Conservation (phyloP, 108 stramenopile genomes). For the Nitzschia sp. region DNA sequence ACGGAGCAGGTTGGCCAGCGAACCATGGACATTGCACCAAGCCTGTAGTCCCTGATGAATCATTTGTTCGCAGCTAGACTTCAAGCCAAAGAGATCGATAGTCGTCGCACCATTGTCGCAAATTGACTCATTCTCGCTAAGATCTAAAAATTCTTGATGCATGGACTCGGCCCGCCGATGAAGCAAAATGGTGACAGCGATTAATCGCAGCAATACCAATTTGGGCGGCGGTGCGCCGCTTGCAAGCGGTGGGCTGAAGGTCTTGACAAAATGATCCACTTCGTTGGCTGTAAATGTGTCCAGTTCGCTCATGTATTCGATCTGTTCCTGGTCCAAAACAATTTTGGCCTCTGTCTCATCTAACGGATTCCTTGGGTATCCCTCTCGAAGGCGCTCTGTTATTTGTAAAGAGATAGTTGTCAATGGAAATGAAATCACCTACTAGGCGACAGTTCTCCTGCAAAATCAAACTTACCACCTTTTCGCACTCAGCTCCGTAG, state of each 20-base stretch:
- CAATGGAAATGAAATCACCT: not conserved
- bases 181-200: not conserved
- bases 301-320: not conserved
- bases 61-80: not conserved
- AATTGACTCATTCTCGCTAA: slow-evolving; percentile 3
- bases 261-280: not conserved
- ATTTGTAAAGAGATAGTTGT: not conserved
- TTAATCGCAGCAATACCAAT: not conserved
- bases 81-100: not conserved
- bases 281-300: not conserved
- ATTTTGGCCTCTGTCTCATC: not conserved
- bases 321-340: not conserved
- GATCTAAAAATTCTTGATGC: not conserved
- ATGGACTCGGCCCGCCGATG: not conserved
- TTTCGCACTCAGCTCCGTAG: slow-evolving; percentile 54
- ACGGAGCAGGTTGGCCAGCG: not conserved
- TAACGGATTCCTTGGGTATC: slow-evolving; percentile 29
- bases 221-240: not conserved
- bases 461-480: slow-evolving; percentile 28
- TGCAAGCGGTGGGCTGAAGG: not conserved
- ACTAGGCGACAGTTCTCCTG: not conserved
- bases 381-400: slow-evolving; percentile 36
- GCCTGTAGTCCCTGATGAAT: not conserved
- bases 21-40: not conserved
- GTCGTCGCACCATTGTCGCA: slow-evolving; percentile 7